Percentiles rank a stretch among this genome's conserved stretches.
These are phyloP conservation scores for Colletotrichum plurivorum DNA, from an alignment of 2,329 filamentous ascomycete genomes.

Conservation along the genomic window DNA sequence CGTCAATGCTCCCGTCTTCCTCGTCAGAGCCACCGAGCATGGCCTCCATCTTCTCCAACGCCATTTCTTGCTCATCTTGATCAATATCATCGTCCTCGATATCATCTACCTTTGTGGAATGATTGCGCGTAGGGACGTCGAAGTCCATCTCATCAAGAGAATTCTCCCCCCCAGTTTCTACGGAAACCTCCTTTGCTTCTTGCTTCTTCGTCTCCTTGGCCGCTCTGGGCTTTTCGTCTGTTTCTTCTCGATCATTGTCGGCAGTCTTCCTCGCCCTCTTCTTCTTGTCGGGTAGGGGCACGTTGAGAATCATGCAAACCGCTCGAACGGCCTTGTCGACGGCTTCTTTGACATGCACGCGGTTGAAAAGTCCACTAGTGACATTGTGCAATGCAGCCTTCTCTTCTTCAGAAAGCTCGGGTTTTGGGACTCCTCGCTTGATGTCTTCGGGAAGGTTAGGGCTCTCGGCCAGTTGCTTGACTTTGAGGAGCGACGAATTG, in stretches of 20 bases:
- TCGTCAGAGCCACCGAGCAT: conserved; percentile 61
- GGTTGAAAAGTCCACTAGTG: conserved; percentile 70
- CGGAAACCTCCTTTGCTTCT: conserved; percentile 41
- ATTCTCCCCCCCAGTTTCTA: conserved; percentile 46
- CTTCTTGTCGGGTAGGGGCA: conserved; percentile 62
- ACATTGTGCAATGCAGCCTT: conserved; percentile 69
- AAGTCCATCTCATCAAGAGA: conserved; percentile 44
- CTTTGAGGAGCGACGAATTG: conserved; percentile 66
- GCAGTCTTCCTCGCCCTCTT: conserved; percentile 51
- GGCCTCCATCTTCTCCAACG: conserved; percentile 60
- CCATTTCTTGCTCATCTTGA: conserved; percentile 54
- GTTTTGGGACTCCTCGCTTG: conserved; percentile 62
- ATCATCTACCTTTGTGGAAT: conserved; percentile 9
- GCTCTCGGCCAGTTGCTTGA: conserved; percentile 66
- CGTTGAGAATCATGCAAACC: conserved; percentile 63
- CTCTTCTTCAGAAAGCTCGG: conserved; percentile 67
- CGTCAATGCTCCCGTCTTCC: conserved; percentile 54
- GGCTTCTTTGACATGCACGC: conserved; percentile 63
- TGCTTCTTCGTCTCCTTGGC: conserved; percentile 47
- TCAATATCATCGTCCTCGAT: conserved; percentile 45
- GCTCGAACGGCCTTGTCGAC: conserved; percentile 63
- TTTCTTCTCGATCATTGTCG: conserved; percentile 50
- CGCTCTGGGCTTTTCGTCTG: conserved; percentile 48
- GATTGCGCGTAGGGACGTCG: conserved; percentile 36
- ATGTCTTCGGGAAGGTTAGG: conserved; percentile 65